Conservation (phyloP, 2,329 filamentous ascomycete species). For the Paramyrothecium sp. region DNA sequence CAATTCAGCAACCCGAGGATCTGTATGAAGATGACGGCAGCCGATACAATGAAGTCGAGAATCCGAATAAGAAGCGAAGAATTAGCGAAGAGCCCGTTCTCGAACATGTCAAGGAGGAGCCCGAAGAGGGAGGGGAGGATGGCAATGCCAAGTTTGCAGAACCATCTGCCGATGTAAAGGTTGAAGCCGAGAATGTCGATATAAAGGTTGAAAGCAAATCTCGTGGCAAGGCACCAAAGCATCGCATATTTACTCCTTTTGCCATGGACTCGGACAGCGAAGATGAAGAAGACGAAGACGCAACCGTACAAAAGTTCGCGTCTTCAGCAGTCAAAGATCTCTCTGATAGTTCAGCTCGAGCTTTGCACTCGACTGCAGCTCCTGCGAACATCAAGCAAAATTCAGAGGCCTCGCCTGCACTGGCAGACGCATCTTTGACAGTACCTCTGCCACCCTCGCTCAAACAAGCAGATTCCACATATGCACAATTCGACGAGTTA, state of each 20-base stretch:
- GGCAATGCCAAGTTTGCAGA: slow-evolving; percentile 20
- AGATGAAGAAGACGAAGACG: slow-evolving; percentile 26
- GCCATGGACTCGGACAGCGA: slow-evolving; percentile 67
- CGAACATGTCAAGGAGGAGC: not conserved
- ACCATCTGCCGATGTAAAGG: slow-evolving; percentile 30
- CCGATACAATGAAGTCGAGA: slow-evolving; percentile 32
- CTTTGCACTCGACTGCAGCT: not conserved
- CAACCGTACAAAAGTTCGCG: not conserved
- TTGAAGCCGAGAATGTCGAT: slow-evolving; percentile 16
- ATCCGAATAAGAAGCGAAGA: slow-evolving; percentile 26
- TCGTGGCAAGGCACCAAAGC: slow-evolving; percentile 6
- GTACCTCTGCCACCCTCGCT: slow-evolving; percentile 8
- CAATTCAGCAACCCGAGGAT: slow-evolving; percentile 20
- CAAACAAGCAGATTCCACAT: slow-evolving; percentile 28
- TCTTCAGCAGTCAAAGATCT: not conserved
- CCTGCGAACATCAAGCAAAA: not conserved
- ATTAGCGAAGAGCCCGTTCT: slow-evolving; percentile 18
- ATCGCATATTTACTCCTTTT: slow-evolving; percentile 51
- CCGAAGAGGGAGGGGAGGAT: not conserved
- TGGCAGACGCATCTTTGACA: too few relatives aligned
- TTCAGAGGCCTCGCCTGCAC: too few relatives aligned
- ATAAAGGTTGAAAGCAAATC: slow-evolving; percentile 24
- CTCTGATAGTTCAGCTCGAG: not conserved
- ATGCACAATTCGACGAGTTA: slow-evolving; percentile 31
- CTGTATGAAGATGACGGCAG: slow-evolving; percentile 23